phyloP scores from a whole-genome alignment of 2,329 filamentous ascomycete genomes.

The Fusarium dlaminii region DNA sequence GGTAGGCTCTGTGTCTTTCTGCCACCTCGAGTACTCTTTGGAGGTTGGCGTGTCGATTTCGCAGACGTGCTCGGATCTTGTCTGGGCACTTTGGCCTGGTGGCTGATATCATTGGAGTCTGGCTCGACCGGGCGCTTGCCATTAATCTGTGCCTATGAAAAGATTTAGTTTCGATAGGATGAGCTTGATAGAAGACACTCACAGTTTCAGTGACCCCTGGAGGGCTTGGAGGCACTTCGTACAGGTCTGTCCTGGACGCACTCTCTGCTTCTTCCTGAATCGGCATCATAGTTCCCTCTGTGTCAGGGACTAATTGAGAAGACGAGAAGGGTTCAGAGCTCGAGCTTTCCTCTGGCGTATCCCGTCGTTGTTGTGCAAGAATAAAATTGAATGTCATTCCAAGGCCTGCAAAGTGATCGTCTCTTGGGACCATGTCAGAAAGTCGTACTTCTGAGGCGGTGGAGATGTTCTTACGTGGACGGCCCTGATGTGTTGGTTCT shows the following conservation, averaged over 20 bases:
- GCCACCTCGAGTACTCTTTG: not conserved
- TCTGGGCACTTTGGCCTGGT: slow-evolving; percentile 3
- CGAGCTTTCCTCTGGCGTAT: not conserved
- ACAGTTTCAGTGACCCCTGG: not conserved
- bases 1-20: not conserved
- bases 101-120: not conserved
- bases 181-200: not conserved
- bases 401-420: not conserved
- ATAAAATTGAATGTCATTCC: not conserved
- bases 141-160: not conserved
- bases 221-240: not conserved
- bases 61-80: not conserved
- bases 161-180: not conserved
- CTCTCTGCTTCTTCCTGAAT: not conserved
- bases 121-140: slow-evolving; percentile 2
- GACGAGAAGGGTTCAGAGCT: not conserved
- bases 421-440: not conserved
- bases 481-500: not conserved
- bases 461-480: not conserved
- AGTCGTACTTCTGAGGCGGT: not conserved
- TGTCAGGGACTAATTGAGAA: not conserved
- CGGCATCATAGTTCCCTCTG: not conserved
- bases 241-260: not conserved
- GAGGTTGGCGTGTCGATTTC: not conserved
- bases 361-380: not conserved